phyloP scores from a whole-genome alignment of 2,329 filamentous ascomycete genomes.

The Gnomoniopsis smithogilvyi region DNA sequence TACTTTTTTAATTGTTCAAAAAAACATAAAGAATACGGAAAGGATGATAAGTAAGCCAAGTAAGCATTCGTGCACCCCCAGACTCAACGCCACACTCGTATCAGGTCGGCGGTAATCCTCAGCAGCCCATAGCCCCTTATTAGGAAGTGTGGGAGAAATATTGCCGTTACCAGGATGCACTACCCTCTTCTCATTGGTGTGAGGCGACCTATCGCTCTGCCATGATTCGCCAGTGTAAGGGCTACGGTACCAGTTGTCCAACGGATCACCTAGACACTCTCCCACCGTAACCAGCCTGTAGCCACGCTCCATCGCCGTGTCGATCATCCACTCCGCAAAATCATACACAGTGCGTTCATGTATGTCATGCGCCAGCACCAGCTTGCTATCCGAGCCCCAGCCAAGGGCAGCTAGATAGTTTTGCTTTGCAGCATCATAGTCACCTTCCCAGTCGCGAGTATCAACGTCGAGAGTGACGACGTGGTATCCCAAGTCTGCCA shows the following conservation, averaged over 20 bases:
- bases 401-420: background rate
- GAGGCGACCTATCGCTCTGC: background rate
- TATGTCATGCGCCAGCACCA: slow-evolving; percentile 40
- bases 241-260: slow-evolving; percentile 49
- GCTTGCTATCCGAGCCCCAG: background rate
- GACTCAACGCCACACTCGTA: background rate
- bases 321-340: slow-evolving; percentile 42
- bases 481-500: slow-evolving; percentile 33
- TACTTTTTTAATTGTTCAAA: background rate
- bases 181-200: background rate
- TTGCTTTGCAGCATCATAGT: slow-evolving; percentile 12
- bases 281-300: slow-evolving; percentile 50
- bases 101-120: background rate
- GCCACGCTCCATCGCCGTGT: slow-evolving; percentile 38
- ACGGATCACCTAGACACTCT: slow-evolving; percentile 51
- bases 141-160: too few species aligned
- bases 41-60: background rate
- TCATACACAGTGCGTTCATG: slow-evolving; percentile 44
- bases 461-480: slow-evolving; percentile 29
- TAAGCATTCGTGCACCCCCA: background rate
- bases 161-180: too few species aligned
- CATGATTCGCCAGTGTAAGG: slow-evolving; percentile 6
- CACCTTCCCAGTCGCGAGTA: slow-evolving; percentile 16
- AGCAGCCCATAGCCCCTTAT: background rate
- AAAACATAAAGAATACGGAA: background rate